Conservation (phyloP, 352 stramenopile species). For the Phytopythium kandeliae region DNA sequence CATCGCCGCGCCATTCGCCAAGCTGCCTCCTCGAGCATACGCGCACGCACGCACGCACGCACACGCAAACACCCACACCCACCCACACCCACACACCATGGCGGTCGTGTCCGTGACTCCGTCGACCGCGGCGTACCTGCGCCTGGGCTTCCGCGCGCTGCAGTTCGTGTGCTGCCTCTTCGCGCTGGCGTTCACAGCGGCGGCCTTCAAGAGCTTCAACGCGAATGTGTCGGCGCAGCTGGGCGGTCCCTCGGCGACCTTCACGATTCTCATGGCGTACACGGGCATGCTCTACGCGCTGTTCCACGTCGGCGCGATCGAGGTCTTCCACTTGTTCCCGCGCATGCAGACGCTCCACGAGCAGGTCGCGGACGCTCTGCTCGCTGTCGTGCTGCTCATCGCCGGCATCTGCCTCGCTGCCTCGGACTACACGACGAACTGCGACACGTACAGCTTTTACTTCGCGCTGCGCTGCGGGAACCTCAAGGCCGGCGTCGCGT, state of each 20-base stretch:
- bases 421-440: constrained; percentile 40
- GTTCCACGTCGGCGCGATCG: constrained; percentile 32
- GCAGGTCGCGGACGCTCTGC: constrained; percentile 22
- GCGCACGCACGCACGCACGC: too few species aligned
- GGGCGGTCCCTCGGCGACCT: constrained; percentile 31
- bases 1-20: background rate
- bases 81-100: too few species aligned
- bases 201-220: constrained; percentile 29
- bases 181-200: constrained; percentile 37
- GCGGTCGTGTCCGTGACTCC: constrained; percentile 14
- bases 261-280: constrained; percentile 52
- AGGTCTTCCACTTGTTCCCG: constrained; percentile 24
- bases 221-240: constrained; percentile 19
- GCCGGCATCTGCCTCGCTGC: constrained; percentile 43
- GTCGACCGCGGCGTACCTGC: constrained; percentile 26
- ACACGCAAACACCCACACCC: too few species aligned
- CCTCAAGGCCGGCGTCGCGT: constrained; percentile 40
- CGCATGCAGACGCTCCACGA: constrained; percentile 17
- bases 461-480: constrained; percentile 35
- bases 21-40: background rate
- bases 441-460: constrained; percentile 18
- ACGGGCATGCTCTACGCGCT: constrained; percentile 56
- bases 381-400: constrained; percentile 44
- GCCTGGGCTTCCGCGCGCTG: constrained; percentile 26
- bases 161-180: constrained; percentile 60